phyloP scores from a whole-genome alignment of 768 basidiomycete genomes.

The Tricholoma terreum region DNA sequence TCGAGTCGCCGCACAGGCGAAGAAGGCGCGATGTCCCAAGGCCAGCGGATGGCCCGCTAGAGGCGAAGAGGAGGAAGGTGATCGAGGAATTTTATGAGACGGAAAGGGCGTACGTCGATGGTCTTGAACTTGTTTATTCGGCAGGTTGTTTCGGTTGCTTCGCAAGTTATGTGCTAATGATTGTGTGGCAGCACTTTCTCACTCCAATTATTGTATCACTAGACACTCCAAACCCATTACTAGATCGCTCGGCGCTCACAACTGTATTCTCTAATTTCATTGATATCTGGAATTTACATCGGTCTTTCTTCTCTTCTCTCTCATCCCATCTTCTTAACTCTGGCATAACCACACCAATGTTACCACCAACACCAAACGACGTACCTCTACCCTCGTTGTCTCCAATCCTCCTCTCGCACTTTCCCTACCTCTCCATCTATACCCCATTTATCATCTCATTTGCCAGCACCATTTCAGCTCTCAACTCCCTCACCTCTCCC shows the following conservation, averaged over 20 bases:
- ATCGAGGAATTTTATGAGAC: constrained; percentile 82
- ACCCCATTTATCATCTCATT: constrained; percentile 83
- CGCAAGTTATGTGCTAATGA: not conserved
- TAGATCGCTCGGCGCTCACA: constrained; percentile 65
- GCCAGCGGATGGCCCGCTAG: constrained; percentile 45
- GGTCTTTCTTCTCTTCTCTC: constrained; percentile 65
- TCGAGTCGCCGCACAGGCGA: constrained; percentile 38
- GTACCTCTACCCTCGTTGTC: constrained; percentile 36
- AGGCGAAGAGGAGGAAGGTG: constrained; percentile 61
- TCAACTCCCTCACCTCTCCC: constrained; percentile 51
- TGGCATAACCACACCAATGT: constrained; percentile 6
- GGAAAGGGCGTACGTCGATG: constrained; percentile 77
- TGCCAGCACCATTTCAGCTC: constrained; percentile 57
- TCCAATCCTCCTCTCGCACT: constrained; percentile 69
- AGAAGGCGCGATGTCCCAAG: constrained; percentile 35
- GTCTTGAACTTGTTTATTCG: constrained; percentile 78
- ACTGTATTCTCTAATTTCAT: constrained; percentile 85
- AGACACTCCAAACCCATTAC: constrained; percentile 63
- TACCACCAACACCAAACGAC: constrained; percentile 31
- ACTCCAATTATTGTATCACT: constrained; percentile 75
- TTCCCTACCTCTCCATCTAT: constrained; percentile 86
- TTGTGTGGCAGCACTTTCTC: constrained; percentile 64
- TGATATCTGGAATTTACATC: constrained; percentile 89
- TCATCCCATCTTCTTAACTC: constrained; percentile 39
- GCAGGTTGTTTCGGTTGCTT: constrained; percentile 39